These are phyloP conservation scores for Selaginella tamariscina DNA, from an alignment of 75 land plant genomes.

Conservation along the genomic window DNA sequence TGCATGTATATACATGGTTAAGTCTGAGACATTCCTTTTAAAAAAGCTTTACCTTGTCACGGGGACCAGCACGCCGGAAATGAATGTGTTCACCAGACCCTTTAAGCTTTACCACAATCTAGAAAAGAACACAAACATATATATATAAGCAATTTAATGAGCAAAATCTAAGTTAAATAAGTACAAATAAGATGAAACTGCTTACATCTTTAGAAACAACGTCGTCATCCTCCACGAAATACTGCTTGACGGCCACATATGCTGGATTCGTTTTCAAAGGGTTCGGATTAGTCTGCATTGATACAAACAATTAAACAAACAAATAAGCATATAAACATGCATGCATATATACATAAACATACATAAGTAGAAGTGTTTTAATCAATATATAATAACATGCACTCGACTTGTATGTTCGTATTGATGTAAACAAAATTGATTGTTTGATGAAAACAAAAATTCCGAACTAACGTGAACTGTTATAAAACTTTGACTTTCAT, in stretches of 20 bases:
- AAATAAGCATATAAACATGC: neutral
- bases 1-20: neutral
- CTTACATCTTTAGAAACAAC: conserved; percentile 47
- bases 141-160: neutral
- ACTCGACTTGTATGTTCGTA: too few species aligned
- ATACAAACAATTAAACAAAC: conserved; percentile 4
- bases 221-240: conserved; percentile 55
- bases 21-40: neutral
- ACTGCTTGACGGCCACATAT: conserved; percentile 51
- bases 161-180: neutral
- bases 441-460: too few species aligned
- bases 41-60: neutral
- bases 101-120: conserved; percentile 51
- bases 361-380: too few species aligned
- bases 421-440: too few species aligned
- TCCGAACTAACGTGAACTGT: too few species aligned
- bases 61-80: conserved; percentile 48
- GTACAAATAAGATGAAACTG: neutral
- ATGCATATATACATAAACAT: too few species aligned
- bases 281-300: conserved; percentile 45
- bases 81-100: conserved; percentile 38
- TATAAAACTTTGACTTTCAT: too few species aligned
- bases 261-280: conserved; percentile 53
- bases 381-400: too few species aligned
- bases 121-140: conserved; percentile 5